These are phyloP conservation scores for Blumeria graminis DNA, from an alignment of 2,329 filamentous ascomycete species.

Conservation along the genomic window DNA sequence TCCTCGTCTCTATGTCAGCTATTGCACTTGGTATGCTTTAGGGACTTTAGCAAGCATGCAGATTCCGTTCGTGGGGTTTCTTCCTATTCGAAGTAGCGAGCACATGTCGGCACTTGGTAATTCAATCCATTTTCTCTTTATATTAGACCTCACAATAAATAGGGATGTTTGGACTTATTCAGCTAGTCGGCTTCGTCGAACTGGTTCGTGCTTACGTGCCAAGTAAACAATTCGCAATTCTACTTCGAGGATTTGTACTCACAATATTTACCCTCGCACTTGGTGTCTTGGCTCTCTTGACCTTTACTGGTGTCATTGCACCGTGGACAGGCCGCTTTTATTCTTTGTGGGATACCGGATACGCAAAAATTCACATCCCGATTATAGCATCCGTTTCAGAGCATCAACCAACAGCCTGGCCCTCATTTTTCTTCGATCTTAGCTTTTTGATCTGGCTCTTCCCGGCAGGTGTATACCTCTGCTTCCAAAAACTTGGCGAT, in stretches of 20 bases:
- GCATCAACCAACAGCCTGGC: conserved; percentile 97
- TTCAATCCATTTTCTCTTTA: conserved; percentile 11
- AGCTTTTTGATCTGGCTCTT: conserved; percentile 98
- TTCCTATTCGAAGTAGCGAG: conserved; percentile 89
- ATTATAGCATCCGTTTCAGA: conserved; percentile 99
- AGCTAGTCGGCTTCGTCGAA: conserved; percentile 78
- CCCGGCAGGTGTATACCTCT: conserved; percentile 93
- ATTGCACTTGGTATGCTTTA: conserved; percentile 93
- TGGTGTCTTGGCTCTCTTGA: conserved; percentile 59
- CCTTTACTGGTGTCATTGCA: conserved; percentile 73
- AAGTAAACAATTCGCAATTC: conserved; percentile 79
- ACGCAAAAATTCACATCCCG: conserved; percentile 97
- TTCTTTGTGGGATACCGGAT: conserved; percentile 95
- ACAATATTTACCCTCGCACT: conserved; percentile 50
- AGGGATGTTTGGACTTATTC: conserved; percentile 90
- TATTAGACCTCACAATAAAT: conserved; percentile 5
- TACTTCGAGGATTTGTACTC: conserved; percentile 55
- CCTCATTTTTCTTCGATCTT: conserved; percentile 96
- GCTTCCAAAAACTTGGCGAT: conserved; percentile 79
- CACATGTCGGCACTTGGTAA: conserved; percentile 90
- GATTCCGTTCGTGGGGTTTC: conserved; percentile 93
- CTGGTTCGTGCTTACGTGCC: conserved; percentile 75
- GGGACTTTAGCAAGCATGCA: conserved; percentile 97
- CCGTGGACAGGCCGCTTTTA: conserved; percentile 98
- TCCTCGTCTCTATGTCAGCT: conserved; percentile 79